Percentiles rank a stretch among this genome's conserved stretches.
These are phyloP conservation scores for Vickermania ingenoplastis DNA, from an alignment of 208 protist genomes.

Conservation along the genomic window DNA sequence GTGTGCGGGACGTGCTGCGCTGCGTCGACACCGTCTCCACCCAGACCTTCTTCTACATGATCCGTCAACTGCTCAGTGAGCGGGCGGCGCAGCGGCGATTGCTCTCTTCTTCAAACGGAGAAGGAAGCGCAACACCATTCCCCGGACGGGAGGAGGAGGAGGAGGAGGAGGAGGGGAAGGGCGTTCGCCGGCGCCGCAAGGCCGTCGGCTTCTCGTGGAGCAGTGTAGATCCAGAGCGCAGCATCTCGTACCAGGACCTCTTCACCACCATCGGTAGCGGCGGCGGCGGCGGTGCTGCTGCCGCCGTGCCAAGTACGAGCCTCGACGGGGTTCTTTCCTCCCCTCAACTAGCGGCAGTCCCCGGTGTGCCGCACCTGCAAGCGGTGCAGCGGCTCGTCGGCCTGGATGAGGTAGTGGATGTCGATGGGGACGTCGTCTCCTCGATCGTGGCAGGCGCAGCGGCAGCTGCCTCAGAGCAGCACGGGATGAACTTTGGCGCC, in stretches of 20 bases:
- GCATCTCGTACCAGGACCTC: neutral
- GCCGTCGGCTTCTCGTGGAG: neutral
- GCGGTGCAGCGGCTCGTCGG: conserved; percentile 17
- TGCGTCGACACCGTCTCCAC: conserved; percentile 40
- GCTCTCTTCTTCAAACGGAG: neutral
- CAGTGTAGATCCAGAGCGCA: neutral
- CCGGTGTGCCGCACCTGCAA: conserved; percentile 12
- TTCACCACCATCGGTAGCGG: neutral
- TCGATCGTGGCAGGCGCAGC: neutral
- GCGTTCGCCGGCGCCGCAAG: neutral
- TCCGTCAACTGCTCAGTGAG: conserved; percentile 17
- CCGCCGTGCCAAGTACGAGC: too few relatives aligned
- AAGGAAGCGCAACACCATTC: too few relatives aligned
- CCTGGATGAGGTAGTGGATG: conserved; percentile 6
- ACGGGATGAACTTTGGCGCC: conserved; percentile 2
- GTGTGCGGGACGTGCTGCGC: conserved; percentile 25
- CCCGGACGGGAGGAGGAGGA: too few relatives aligned
- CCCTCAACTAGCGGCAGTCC: neutral
- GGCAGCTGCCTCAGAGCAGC: neutral
- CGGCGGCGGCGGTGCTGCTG: too few relatives aligned
- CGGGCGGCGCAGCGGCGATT: neutral
- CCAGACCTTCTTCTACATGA: conserved; percentile 24
- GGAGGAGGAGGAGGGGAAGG: too few relatives aligned
- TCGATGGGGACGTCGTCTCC: conserved; percentile 4
- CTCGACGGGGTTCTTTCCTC: neutral